phyloP scores from a whole-genome alignment of 2,329 filamentous ascomycete genomes.

The Delphinella strobiligena region DNA sequence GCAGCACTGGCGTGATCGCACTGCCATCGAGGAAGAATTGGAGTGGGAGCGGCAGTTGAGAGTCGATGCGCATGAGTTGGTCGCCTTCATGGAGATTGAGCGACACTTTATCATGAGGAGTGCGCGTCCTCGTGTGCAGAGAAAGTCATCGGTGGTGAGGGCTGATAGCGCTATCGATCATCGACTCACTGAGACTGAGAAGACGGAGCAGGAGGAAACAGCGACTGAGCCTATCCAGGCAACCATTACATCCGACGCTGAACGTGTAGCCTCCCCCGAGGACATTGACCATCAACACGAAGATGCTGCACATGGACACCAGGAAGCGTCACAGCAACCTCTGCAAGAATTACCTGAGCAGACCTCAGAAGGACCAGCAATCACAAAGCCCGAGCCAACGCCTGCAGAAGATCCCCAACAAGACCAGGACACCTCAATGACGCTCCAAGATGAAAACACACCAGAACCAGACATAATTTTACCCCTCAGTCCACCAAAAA shows the following conservation, averaged over 20 bases:
- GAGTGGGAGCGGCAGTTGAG: constrained; percentile 45
- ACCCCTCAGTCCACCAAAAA: constrained; percentile 1
- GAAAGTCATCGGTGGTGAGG: background rate
- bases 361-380: no score
- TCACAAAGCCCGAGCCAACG: no score
- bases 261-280: constrained; percentile 31
- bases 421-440: background rate
- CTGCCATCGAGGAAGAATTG: constrained; percentile 55
- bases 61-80: constrained; percentile 56
- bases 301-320: background rate
- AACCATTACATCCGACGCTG: background rate
- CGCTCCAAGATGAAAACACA: background rate
- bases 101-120: constrained; percentile 41
- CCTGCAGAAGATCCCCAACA: background rate
- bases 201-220: constrained; percentile 24
- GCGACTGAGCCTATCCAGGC: constrained; percentile 13
- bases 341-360: no score
- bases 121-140: background rate
- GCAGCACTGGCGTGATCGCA: constrained; percentile 36
- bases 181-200: constrained; percentile 24
- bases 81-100: constrained; percentile 66
- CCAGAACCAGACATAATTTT: constrained; percentile 4
- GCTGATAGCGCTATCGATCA: constrained; percentile 47
- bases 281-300: constrained; percentile 14
- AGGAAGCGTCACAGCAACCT: background rate